phyloP scores from a whole-genome alignment of 306 rosid species.

The Neltuma alba region DNA sequence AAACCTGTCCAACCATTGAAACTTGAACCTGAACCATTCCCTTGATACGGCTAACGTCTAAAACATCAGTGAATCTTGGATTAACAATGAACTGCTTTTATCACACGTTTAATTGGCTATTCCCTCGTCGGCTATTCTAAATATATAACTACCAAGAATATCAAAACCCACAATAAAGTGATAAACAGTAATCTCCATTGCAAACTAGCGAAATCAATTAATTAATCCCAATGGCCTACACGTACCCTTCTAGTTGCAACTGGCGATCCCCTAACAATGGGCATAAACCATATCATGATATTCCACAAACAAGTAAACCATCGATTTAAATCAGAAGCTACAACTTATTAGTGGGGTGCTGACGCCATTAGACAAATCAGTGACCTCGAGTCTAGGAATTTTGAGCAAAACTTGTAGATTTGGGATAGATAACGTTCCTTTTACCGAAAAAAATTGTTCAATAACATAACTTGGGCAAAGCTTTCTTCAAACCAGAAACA shows the following conservation, averaged over 20 bases:
- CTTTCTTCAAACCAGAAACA: constrained; percentile 18
- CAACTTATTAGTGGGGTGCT: neutral
- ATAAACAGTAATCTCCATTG: no score
- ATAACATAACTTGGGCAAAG: constrained; percentile 21
- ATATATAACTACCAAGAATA: neutral
- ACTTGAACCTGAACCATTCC: no score
- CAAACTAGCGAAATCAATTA: neutral
- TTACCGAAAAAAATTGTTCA: no score
- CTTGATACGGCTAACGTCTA: no score
- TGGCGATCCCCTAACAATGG: neutral
- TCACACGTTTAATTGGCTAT: no score
- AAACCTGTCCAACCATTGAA: no score
- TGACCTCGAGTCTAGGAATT: neutral
- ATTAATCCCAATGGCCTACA: neutral
- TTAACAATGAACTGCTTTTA: no score
- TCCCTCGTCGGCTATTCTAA: no score
- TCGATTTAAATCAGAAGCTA: neutral
- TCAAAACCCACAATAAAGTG: no score
- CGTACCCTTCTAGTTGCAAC: neutral
- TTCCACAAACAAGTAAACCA: neutral
- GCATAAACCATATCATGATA: neutral
- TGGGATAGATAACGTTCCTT: neutral
- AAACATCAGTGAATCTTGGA: no score
- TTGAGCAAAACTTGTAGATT: constrained; percentile 20
- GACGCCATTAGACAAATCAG: neutral